Conservation (phyloP, 2,329 filamentous ascomycete genomes). For the Akanthomyces lecanii region DNA sequence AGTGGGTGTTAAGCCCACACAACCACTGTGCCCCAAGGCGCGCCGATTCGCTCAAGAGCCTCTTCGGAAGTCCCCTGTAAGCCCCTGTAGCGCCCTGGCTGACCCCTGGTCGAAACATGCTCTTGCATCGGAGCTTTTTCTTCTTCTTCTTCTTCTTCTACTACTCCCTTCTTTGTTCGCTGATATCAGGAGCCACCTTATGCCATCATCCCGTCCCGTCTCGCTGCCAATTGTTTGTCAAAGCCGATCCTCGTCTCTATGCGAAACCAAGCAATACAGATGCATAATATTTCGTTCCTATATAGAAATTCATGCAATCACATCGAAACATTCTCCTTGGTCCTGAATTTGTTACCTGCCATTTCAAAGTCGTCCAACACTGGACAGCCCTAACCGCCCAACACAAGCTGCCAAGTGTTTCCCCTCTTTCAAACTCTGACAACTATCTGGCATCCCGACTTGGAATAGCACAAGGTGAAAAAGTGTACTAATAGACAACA, state of each 20-base stretch:
- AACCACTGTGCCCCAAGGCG: background rate
- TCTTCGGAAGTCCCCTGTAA: background rate
- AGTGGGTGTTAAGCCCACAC: no score
- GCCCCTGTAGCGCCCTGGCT: background rate
- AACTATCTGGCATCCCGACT: no score
- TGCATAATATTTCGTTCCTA: no score
- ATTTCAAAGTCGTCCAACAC: background rate
- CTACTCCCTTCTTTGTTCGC: no score
- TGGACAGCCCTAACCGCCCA: no score
- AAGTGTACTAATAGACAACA: no score
- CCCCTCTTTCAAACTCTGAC: no score
- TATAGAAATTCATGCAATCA: no score
- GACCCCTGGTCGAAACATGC: slow-evolving; percentile 2
- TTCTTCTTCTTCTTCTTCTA: no score
- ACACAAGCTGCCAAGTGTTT: no score
- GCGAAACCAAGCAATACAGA: background rate
- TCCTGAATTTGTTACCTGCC: background rate
- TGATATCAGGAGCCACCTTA: background rate
- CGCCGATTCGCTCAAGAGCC: background rate
- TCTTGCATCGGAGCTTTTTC: background rate
- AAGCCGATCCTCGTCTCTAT: background rate
- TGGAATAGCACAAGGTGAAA: no score
- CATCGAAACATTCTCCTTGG: background rate
- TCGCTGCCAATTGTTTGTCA: background rate
- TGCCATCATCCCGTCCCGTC: background rate